Base-by-base conservation (phyloP, 495 filamentous ascomycete genomes). In the Penicillium tannophilum region DNA sequence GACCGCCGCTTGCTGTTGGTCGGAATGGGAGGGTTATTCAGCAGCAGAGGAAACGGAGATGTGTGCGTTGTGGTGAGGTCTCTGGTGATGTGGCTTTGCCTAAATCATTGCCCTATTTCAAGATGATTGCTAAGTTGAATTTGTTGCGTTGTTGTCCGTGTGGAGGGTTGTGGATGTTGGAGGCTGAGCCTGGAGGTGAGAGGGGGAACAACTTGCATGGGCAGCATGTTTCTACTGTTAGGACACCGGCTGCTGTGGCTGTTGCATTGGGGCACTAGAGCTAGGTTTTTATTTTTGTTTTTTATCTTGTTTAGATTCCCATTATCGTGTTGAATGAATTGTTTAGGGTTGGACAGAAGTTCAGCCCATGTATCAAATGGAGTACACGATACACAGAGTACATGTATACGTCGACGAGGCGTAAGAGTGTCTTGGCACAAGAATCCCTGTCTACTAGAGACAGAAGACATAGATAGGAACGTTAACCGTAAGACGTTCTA, bases 61-160 rank as follows among this genome's bases (percentile, higher is more conserved):
- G 77, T 62, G 75, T 77, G 19, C 69, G 77, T 2, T 80, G 77
- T 54, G 73, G 75, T 58, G 77, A 78, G 64, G 63, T 78, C 16
- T 69, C 76, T 16, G 75, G 70, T 14, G 74, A 77, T 54, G 58
- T 66, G 24, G 63, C 62, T 16, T 58, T 72, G 46, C 74, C 72
- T 5, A 64, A 75, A 11, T 72, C 77, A 26, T 30, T 71, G n/a
- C 52, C 69, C 24, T 73, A 70, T 49, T 76, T 75, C 36, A 71
- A 70, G 16, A 71, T 80, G 75, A 67, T 76, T 53, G 66, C 65
- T 33, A 76, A 75, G 55, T 53, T 79, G 69, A 72, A 69, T 36
- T 46, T 78, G 56, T 48, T 80, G 54, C 59, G 77, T 23, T 64
- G 63, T 57, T 80, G 77, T 73, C 69, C 78, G 52, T 80, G 77